phyloP scores from a whole-genome alignment of 2,329 filamentous ascomycete genomes.

The Trichoderma sp. region DNA sequence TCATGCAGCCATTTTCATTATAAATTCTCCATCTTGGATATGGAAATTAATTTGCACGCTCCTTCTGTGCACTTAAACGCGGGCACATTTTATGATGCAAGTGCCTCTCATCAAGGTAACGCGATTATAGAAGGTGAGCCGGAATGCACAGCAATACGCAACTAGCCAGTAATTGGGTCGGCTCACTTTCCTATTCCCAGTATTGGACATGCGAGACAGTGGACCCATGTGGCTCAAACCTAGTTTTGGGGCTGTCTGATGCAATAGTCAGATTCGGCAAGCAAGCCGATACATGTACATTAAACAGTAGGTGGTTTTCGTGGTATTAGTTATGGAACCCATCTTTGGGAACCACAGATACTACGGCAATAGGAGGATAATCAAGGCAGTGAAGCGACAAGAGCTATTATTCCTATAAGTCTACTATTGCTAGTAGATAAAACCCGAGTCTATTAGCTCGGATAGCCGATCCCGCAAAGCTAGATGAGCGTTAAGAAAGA shows the following conservation, averaged over 20 bases:
- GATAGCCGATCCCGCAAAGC: neutral
- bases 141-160: neutral
- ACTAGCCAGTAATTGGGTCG: too few species aligned
- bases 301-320: neutral
- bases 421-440: neutral
- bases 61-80: neutral
- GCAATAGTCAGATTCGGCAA: neutral
- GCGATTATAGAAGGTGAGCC: neutral
- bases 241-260: neutral
- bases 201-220: neutral
- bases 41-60: neutral
- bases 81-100: neutral
- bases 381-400: neutral
- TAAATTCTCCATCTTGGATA: neutral
- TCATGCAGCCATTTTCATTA: neutral
- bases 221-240: neutral
- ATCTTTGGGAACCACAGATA: neutral
- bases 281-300: neutral
- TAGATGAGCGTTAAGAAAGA: neutral
- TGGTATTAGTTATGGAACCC: neutral
- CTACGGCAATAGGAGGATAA: neutral
- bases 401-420: neutral
- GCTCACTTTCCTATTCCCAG: neutral
- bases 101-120: neutral
- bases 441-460: neutral